Conservation (phyloP, 2,329 filamentous ascomycete species). For the Apiospora koreana region DNA sequence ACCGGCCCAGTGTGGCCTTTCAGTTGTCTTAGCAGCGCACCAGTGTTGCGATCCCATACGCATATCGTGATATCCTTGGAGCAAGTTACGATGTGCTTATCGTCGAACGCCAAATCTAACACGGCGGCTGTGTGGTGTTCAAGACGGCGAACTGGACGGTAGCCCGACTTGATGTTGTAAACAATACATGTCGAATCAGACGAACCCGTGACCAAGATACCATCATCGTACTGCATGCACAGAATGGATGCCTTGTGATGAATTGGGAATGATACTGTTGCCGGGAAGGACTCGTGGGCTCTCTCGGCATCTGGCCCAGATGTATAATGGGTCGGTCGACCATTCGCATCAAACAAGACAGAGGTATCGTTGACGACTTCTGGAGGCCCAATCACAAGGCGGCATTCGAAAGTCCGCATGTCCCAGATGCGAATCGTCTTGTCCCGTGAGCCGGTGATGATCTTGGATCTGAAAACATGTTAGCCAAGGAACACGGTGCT, state of each 20-base stretch:
- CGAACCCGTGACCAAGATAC: constrained; percentile 92
- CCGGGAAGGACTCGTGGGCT: constrained; percentile 50
- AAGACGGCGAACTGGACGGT: constrained; percentile 77
- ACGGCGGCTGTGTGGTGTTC: constrained; percentile 82
- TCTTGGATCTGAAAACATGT: constrained; percentile 68
- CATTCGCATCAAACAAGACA: constrained; percentile 54
- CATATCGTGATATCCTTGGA: constrained; percentile 95
- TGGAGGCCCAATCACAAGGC: constrained; percentile 81
- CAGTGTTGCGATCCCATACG: constrained; percentile 87
- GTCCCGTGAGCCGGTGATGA: constrained; percentile 94
- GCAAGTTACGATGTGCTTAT: constrained; percentile 91
- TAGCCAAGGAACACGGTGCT: neutral
- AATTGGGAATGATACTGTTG: constrained; percentile 56
- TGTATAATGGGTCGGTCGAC: constrained; percentile 56
- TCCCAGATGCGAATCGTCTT: constrained; percentile 97
- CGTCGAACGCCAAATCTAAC: constrained; percentile 90
- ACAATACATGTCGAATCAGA: constrained; percentile 91
- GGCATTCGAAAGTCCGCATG: constrained; percentile 82
- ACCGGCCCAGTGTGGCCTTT: constrained; percentile 88
- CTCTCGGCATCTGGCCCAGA: constrained; percentile 51
- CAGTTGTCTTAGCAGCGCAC: constrained; percentile 74
- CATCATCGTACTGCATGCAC: constrained; percentile 90
- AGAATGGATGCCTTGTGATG: constrained; percentile 93
- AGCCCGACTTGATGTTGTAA: constrained; percentile 79
- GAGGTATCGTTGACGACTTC: constrained; percentile 57